Evolutionary conservation across 73 alveolate species (phyloP), one percentile per base, ranked within the genome.

Genomic region (Halteria grandinella): DNA sequence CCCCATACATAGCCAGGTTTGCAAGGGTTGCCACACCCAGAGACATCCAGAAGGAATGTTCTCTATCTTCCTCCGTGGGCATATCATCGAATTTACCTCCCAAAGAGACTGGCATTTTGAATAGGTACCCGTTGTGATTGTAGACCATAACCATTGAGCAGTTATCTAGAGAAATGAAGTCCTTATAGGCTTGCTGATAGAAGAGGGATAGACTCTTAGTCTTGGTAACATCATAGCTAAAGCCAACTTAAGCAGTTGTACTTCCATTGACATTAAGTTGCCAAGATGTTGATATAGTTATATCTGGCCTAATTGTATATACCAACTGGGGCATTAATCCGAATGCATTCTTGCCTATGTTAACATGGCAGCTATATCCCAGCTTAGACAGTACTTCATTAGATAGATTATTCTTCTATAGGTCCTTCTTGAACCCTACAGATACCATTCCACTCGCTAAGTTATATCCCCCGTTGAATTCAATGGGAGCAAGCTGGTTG

Each of bases 81-180:
- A n/a, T n/a, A n/a, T n/a, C n/a, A n/a, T n/a, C n/a, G n/a, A n/a
- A n/a, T n/a, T n/a, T n/a, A n/a, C n/a, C n/a, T n/a, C n/a, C n/a
- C n/a, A n/a, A n/a, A n/a, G 44, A 14, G 20, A 62, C 23, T 6
- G 78, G 78, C 20, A 62, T 28, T 62, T 62, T 62, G 17, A 62
- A 39, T 4, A 62, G 48, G 25, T 39, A 62, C 6, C 78, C 78
- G 41, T 62, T 15, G 24, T 21, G 57, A 36, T 62, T 39, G 25
- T 39, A 41, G 4, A 41, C 78, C 23, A 62, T 6, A 3, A 62
- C 47, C 8, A 62, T n/a, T 27, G 31, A 23, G 4, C 62, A 8
- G 23, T 21, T 14, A 7, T 36, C 33, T n/a, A n/a, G n/a, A n/a
- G n/a, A n/a, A n/a, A n/a, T n/a, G n/a, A n/a, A n/a, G n/a, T n/a